Evolutionary conservation across 306 rosid genomes (phyloP).

Genomic region (Sophora flavescens): DNA sequence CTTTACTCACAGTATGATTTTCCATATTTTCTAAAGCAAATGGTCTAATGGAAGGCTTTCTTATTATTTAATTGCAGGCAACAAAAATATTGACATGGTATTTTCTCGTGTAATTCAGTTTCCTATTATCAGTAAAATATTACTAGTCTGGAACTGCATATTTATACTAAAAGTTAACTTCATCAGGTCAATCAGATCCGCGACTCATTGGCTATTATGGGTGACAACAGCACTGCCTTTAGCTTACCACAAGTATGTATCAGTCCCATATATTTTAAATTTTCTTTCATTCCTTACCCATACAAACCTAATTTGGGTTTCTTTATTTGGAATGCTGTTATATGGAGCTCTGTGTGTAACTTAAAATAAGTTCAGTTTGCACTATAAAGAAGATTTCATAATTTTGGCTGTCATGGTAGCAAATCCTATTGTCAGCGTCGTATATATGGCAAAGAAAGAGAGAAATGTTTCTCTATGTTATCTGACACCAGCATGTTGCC

Average conservation of each 20-base stretch:
- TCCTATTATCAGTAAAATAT: conserved; percentile 38
- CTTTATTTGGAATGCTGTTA: conserved; percentile 26
- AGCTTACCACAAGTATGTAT: conserved; percentile 92
- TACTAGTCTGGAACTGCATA: conserved; percentile 39
- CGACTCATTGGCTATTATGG: conserved; percentile 94
- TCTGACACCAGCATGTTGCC: conserved; percentile 9
- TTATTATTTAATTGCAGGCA: conserved; percentile 70
- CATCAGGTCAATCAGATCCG: conserved; percentile 94
- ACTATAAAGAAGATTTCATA: neutral
- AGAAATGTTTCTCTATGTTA: conserved; percentile 26
- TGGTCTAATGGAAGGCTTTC: conserved; percentile 48
- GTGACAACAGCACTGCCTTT: conserved; percentile 94
- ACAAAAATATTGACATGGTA: conserved; percentile 93
- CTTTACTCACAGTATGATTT: conserved; percentile 32
- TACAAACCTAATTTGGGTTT: conserved; percentile 14
- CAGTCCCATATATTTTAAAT: conserved; percentile 14
- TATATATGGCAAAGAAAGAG: conserved; percentile 23
- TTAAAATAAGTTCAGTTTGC: conserved; percentile 3
- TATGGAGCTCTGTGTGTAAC: conserved; percentile 10
- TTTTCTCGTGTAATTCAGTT: conserved; percentile 44
- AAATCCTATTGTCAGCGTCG: conserved; percentile 11
- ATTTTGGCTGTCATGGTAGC: neutral
- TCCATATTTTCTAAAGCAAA: conserved; percentile 18
- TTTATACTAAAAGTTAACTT: conserved; percentile 45
- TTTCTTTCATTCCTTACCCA: conserved; percentile 21